A percentile compares a stretch with the other conserved stretches of the same genome.
phyloP scores from a whole-genome alignment of 148 eudicot genomes.

The Salicornia ramosissima region DNA sequence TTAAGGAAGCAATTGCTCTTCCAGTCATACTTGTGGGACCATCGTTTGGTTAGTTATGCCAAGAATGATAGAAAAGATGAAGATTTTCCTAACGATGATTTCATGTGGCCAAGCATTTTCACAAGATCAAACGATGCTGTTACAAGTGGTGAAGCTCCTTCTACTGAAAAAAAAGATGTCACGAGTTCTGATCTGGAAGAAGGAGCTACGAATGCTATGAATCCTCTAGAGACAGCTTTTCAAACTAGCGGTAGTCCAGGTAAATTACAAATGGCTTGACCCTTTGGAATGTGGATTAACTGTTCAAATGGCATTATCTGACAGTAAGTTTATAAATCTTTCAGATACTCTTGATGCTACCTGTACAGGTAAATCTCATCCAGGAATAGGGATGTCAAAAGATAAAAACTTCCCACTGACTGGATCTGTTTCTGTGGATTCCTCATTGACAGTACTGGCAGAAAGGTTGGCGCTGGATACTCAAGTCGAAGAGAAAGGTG shows the following conservation, averaged over 20 bases:
- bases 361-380: constrained; percentile 77
- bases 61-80: constrained; percentile 38
- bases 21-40: constrained; percentile 92
- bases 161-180: constrained; percentile 27
- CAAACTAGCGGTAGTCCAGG: constrained; percentile 27
- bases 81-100: constrained; percentile 25
- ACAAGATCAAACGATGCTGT: constrained; percentile 24
- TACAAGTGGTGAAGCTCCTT: constrained; percentile 32
- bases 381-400: constrained; percentile 37
- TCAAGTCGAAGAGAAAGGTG: constrained; percentile 37
- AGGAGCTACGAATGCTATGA: constrained; percentile 10
- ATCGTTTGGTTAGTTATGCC: constrained; percentile 64
- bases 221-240: constrained; percentile 26
- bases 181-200: constrained; percentile 28
- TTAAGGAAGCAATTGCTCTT: constrained; percentile 71
- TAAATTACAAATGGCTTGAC: constrained; percentile 30
- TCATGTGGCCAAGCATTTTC: constrained; percentile 23
- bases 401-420: constrained; percentile 32
- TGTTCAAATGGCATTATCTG: constrained; percentile 58
- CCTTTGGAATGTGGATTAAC: constrained; percentile 31
- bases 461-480: constrained; percentile 51
- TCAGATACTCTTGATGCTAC: constrained; percentile 88
- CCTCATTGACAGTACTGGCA: constrained; percentile 36
- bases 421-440: constrained; percentile 48
- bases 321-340: constrained; percentile 58